Percentiles rank a stretch among this genome's conserved stretches.
These are phyloP conservation scores for Chenopodium suecicum DNA, from an alignment of 148 eudicot species.

Conservation along the genomic window DNA sequence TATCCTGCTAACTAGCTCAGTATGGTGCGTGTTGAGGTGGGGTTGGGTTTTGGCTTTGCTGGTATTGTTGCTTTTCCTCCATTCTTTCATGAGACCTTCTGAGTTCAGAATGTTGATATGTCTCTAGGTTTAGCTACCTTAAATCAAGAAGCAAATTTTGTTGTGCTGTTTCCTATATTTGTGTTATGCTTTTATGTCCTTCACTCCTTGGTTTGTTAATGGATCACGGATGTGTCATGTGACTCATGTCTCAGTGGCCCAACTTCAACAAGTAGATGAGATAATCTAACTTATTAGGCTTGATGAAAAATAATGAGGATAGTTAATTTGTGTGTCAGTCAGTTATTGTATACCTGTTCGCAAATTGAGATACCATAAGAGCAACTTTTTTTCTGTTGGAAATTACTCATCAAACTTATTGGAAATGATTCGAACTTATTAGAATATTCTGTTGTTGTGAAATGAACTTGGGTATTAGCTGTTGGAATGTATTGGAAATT, in stretches of 20 bases:
- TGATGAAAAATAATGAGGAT: background rate
- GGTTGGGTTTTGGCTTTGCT: background rate
- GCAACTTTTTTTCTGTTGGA: background rate
- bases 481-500: background rate
- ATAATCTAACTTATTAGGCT: background rate
- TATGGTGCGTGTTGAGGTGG: background rate
- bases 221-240: background rate
- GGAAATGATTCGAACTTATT: background rate
- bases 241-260: background rate
- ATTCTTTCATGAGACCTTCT: background rate
- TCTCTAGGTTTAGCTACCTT: background rate
- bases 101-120: background rate
- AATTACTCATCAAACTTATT: background rate
- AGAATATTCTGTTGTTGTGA: background rate
- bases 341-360: background rate
- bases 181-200: background rate
- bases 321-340: background rate
- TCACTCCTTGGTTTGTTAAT: background rate
- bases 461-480: background rate
- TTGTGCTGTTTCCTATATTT: background rate
- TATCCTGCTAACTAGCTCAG: background rate
- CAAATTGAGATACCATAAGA: background rate
- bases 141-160: background rate
- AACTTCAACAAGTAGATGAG: background rate
- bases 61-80: background rate